Evolutionary conservation across 352 stramenopile species (phyloP).

Genomic region (Phytophthora cajani): DNA sequence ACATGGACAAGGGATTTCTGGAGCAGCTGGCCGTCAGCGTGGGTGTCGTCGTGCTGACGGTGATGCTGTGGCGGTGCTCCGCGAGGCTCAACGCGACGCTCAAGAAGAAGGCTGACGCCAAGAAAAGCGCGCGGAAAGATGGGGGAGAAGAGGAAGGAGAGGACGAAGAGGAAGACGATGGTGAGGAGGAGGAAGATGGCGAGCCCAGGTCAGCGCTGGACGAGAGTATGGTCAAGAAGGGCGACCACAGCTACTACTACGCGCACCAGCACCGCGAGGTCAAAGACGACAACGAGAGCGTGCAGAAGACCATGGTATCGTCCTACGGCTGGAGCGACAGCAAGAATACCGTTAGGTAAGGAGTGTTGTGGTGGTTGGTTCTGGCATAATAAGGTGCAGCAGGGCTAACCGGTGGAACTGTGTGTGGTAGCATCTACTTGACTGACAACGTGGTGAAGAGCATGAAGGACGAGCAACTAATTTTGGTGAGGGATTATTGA

Average conservation of each 20-base stretch:
- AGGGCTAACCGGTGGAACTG: conserved; percentile 1
- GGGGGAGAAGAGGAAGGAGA: conserved; percentile 5
- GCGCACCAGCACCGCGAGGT: conserved; percentile 54
- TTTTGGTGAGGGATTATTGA: conserved; percentile 50
- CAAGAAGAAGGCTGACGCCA: conserved; percentile 29
- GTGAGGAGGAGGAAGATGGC: conserved; percentile 23
- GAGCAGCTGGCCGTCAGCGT: conserved; percentile 48
- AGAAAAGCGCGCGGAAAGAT: conserved; percentile 3
- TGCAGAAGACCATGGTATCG: conserved; percentile 69
- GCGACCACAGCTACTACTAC: conserved; percentile 89
- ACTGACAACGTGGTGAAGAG: conserved; percentile 60
- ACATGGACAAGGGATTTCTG: conserved; percentile 59
- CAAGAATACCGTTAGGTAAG: conserved; percentile 70
- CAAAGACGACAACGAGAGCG: conserved; percentile 24
- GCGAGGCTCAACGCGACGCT: conserved; percentile 42
- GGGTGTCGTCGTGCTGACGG: conserved; percentile 43
- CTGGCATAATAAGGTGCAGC: background rate
- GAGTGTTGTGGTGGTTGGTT: background rate
- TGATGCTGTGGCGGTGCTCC: conserved; percentile 45
- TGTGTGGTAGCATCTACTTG: conserved; percentile 68
- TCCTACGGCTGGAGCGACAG: conserved; percentile 84
- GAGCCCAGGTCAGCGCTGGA: conserved; percentile 50
- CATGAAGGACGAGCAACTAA: conserved; percentile 66
- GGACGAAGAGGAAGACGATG: conserved; percentile 21
- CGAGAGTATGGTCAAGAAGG: conserved; percentile 72